Base-by-base conservation (phyloP, 2,329 filamentous ascomycete species). In the Venturia carpophila region DNA sequence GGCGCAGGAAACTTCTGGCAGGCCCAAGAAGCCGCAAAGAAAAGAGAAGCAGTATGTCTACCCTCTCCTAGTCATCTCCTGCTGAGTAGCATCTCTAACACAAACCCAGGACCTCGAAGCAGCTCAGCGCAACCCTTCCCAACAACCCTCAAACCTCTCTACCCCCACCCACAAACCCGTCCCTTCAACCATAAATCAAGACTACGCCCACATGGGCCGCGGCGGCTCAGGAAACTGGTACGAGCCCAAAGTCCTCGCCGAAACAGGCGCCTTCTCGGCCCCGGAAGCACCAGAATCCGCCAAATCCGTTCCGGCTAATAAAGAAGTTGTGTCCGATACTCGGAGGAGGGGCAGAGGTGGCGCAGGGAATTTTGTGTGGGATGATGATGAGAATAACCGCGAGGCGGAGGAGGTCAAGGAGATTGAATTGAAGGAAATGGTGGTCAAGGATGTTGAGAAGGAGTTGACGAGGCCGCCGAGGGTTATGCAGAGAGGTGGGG, bases 151-250 rank as follows among this genome's bases (percentile, higher is more conserved):
- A 21, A n/a, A 5, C 62, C 21, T 13, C 1, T 19, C 62, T 11
- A 3, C 24, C 24, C 1, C 62, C n/a, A 52, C 41, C 7, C 62
- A 63, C 37, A 45, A 49, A 39, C 62, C 62, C 24, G n/a, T 45
- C 47, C 58, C 52, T 10, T 17, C 49, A 17, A 64, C 24, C 34
- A n/a, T 56, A 27, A 30, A 42, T 5, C 64, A 63, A 45, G 60
- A 66, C 34, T 66, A 66, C 56, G 64, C 64, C 37, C 60, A 66
- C 64, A 66, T 63, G 60, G 64, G 64, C 30, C 60, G 64, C 15
- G 64, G 64, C 60, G 64, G 64, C 30, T 63, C 64, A 42, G 65
- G 65, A 15, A 66, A 66, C 55, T 66, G 61, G 61, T 66, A 60
- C 30, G 34, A 47, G 24, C 65, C 65, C 34, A 60, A 60, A 47